Conservation (phyloP, 371 early-diverging fungal genomes). For the Sporodiniella umbellata region DNA sequence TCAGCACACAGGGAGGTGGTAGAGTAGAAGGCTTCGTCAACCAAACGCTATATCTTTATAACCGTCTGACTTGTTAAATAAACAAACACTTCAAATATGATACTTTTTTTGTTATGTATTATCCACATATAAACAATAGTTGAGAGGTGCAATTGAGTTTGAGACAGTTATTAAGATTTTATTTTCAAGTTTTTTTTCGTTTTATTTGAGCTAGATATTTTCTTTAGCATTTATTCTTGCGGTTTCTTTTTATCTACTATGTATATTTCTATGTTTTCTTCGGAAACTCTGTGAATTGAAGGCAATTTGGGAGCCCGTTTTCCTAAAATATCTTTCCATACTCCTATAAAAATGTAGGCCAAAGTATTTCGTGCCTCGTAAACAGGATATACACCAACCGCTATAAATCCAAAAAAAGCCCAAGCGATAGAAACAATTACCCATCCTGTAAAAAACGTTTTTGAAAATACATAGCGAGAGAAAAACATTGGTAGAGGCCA, state of each 20-base stretch:
- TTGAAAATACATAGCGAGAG: conserved; percentile 59
- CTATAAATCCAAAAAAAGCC: conserved; percentile 52
- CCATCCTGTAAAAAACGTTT: conserved; percentile 68
- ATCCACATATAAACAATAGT: no score
- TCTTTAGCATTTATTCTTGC: no score
- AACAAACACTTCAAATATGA: no score
- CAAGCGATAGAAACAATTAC: conserved; percentile 61
- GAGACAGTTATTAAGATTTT: no score
- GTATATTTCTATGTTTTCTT: conserved; percentile 19
- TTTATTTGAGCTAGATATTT: no score
- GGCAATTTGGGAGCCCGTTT: conserved; percentile 18
- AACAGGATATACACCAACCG: conserved; percentile 59
- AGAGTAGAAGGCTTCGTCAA: not conserved
- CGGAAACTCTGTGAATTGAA: conserved; percentile 10
- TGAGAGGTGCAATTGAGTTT: no score
- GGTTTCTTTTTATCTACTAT: conserved; percentile 17
- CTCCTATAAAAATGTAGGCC: conserved; percentile 31
- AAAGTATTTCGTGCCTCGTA: conserved; percentile 54
- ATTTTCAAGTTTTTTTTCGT: no score
- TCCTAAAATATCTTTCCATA: conserved; percentile 41
- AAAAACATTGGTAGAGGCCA: conserved; percentile 73
- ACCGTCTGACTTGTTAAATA: not conserved
- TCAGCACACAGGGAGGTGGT: not conserved
- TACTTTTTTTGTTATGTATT: no score
- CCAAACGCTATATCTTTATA: not conserved